Evolutionary conservation across 345 rosid species (phyloP), one percentile per base, ranked within the genome.

Genomic region (Combretum micranthum): DNA sequence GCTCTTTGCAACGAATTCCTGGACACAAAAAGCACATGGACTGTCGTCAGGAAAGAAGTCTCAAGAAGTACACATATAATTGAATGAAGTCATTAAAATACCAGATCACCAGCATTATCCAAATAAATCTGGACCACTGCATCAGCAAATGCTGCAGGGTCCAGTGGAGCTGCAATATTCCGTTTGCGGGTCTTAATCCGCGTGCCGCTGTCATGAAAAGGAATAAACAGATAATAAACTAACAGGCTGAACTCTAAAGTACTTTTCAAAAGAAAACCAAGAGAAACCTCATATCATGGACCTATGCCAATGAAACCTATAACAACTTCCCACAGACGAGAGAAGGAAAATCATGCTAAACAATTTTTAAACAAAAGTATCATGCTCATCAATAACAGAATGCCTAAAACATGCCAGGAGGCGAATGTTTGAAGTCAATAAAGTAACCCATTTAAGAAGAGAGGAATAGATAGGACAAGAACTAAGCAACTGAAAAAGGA

Each of bases 131-230:
- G 88, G 77, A 93, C 88, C 86, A 93, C 95, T 69, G 90, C 96
- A 85, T 87, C 97, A 21, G 99, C 79, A 77, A 89, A 89, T 22
- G 94, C 86, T 66, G 96, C 90, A 89, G 99, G 94, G 90, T 87
- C 97, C 78, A 87, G 78, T 12, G 99, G 97, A 15, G 92, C 92
- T 12, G 97, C 86, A 55, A 93, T 93, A 67, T 93, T 93, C 85
- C 97, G 85, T 80, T 93, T 93, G 96, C 97, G 96, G 97, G 97
- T 78, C 97, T 93, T 93, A 89, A 93, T 93, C 97, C 97, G 97
- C 96, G 96, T 84, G 64, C 99, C 97, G 70, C 97, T 90, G 75
- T 52, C 59, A 47, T 69, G 3, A 43, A 11, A 71, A 20, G 17
- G 60, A 15, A 59, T 23, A 57, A 11, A 13, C 56, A 50, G 51